Percentiles rank a stretch among this genome's conserved stretches.
Evolutionary conservation across 2,329 filamentous ascomycete genomes (phyloP).

Genomic region (Botrytis cinerea): DNA sequence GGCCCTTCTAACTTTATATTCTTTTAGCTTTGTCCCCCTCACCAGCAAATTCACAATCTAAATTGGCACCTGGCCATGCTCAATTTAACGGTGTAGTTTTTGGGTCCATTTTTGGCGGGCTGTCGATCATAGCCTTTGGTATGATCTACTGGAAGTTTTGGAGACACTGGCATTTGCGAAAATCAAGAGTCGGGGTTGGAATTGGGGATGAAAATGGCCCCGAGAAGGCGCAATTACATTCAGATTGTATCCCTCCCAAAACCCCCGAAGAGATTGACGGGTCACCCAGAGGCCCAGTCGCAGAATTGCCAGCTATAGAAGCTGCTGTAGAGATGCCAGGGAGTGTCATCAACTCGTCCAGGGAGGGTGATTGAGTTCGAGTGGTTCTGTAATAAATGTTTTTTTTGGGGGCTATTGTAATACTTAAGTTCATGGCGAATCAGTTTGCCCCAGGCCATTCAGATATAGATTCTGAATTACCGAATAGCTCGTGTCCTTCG

Average conservation of each 20-base stretch:
- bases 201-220: neutral
- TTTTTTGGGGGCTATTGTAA: neutral
- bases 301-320: slow-evolving; percentile 14
- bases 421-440: neutral
- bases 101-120: neutral
- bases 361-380: neutral
- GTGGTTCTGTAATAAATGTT: neutral
- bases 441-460: neutral
- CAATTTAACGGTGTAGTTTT: neutral
- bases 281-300: neutral
- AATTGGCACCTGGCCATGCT: neutral
- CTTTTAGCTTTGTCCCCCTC: neutral
- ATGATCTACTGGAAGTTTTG: neutral
- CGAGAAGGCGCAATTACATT: slow-evolving; percentile 2
- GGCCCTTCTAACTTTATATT: too few relatives aligned
- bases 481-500: neutral
- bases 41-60: neutral
- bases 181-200: neutral
- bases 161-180: neutral
- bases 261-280: neutral
- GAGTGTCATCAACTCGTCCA: too few relatives aligned
- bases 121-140: neutral
- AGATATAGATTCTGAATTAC: neutral
- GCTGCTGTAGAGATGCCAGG: neutral
- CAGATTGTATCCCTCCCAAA: neutral